Evolutionary conservation across 306 rosid genomes (phyloP).

Genomic region (Cucurbita argyrosperma): DNA sequence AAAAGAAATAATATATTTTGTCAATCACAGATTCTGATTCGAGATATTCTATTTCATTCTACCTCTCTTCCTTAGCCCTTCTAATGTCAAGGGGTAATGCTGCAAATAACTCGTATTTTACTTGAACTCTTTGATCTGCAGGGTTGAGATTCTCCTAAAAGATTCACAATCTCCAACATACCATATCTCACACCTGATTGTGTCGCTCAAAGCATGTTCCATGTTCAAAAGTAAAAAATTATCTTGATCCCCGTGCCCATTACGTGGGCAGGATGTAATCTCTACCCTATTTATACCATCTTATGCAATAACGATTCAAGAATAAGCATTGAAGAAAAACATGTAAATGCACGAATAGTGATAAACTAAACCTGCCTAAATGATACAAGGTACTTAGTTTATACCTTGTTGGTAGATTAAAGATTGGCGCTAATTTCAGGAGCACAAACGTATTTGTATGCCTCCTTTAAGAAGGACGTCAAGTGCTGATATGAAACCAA

Average conservation of each 20-base stretch:
- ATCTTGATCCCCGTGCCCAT: too few relatives aligned
- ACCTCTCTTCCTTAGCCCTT: constrained; percentile 27
- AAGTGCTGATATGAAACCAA: neutral
- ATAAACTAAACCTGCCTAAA: neutral
- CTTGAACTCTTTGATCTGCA: neutral
- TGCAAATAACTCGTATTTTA: constrained; percentile 4
- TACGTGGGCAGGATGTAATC: neutral
- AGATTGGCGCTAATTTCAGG: neutral
- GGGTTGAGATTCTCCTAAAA: neutral
- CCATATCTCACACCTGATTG: neutral
- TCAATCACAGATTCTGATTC: neutral
- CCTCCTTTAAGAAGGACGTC: too few relatives aligned
- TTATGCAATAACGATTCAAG: neutral
- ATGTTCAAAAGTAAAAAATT: neutral
- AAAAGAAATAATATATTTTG: neutral
- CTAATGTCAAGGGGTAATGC: neutral
- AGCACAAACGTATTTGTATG: neutral
- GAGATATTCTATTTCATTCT: constrained; percentile 12
- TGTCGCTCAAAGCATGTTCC: neutral
- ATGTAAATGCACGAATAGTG: neutral
- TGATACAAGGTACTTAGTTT: neutral
- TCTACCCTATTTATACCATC: neutral
- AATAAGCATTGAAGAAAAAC: neutral
- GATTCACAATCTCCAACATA: neutral
- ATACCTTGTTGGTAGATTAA: neutral